phyloP scores from a whole-genome alignment of 257 asterid genomes.

The Nicotiana tomentosiformis region DNA sequence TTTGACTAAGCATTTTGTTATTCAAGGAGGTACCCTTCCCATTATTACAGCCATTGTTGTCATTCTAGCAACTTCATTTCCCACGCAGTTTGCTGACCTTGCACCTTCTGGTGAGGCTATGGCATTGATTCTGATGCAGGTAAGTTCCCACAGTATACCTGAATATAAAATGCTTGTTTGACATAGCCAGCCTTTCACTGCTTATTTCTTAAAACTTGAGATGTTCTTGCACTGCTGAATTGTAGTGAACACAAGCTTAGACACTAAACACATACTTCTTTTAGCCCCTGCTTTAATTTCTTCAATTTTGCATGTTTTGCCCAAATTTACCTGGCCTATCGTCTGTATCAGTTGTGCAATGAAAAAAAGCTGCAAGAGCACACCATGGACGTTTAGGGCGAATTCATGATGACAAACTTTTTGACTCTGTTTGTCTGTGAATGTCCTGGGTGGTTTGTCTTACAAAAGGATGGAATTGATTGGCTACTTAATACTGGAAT shows the following conservation, averaged over 20 bases:
- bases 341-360: background rate
- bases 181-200: background rate
- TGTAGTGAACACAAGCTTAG: background rate
- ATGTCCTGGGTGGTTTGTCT: background rate
- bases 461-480: too few relatives aligned
- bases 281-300: background rate
- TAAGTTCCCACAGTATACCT: background rate
- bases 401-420: background rate
- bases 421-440: background rate
- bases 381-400: background rate
- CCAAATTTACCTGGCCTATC: background rate
- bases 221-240: background rate
- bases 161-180: background rate
- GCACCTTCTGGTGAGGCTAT: slow-evolving; percentile 95
- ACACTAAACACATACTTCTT: background rate
- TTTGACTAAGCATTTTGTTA: slow-evolving; percentile 52
- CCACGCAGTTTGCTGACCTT: slow-evolving; percentile 64
- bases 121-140: slow-evolving; percentile 94
- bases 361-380: background rate
- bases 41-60: slow-evolving; percentile 75
- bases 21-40: slow-evolving; percentile 86
- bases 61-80: slow-evolving; percentile 65
- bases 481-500: too few relatives aligned
- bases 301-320: background rate
- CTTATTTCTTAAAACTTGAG: background rate